phyloP scores from a whole-genome alignment of 75 land plant genomes.

The Cunninghamia lanceolata region DNA sequence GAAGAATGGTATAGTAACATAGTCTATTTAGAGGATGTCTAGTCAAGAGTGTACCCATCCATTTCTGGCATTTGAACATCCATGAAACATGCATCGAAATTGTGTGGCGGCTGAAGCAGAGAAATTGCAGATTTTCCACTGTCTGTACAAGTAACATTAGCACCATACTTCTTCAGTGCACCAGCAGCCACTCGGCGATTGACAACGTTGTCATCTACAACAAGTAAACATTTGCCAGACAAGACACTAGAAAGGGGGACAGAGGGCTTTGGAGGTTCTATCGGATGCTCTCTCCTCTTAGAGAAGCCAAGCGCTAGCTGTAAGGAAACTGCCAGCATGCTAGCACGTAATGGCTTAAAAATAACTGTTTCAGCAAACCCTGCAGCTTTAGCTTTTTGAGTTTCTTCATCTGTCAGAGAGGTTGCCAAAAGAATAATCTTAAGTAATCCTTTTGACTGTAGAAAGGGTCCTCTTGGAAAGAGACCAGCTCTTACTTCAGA shows the following conservation, averaged over 20 bases:
- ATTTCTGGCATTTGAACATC: slow-evolving; percentile 95
- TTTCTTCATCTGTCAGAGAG: slow-evolving; percentile 31
- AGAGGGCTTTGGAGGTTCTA: slow-evolving; percentile 25
- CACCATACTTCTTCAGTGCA: slow-evolving; percentile 85
- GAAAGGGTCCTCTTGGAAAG: slow-evolving; percentile 15
- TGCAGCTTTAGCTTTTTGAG: slow-evolving; percentile 49
- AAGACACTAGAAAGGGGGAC: slow-evolving; percentile 32
- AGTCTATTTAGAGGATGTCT: background rate
- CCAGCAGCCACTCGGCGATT: slow-evolving; percentile 85
- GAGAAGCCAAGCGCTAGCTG: slow-evolving; percentile 56
- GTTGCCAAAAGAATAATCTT: slow-evolving; percentile 42
- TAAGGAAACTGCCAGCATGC: slow-evolving; percentile 69
- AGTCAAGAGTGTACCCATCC: slow-evolving; percentile 64
- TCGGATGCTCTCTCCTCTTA: slow-evolving; percentile 28
- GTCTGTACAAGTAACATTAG: slow-evolving; percentile 71
- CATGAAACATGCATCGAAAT: slow-evolving; percentile 87
- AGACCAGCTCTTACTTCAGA: slow-evolving; percentile 12
- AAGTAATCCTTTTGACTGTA: slow-evolving; percentile 8
- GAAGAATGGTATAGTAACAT: background rate
- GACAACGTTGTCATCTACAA: slow-evolving; percentile 89
- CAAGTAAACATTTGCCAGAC: slow-evolving; percentile 70
- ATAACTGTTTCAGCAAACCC: slow-evolving; percentile 67
- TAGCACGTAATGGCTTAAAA: slow-evolving; percentile 80
- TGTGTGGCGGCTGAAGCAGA: slow-evolving; percentile 53
- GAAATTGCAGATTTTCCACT: slow-evolving; percentile 65